phyloP scores from a whole-genome alignment of 371 early-diverging fungal species.

The Basidiobolus meristosporus region DNA sequence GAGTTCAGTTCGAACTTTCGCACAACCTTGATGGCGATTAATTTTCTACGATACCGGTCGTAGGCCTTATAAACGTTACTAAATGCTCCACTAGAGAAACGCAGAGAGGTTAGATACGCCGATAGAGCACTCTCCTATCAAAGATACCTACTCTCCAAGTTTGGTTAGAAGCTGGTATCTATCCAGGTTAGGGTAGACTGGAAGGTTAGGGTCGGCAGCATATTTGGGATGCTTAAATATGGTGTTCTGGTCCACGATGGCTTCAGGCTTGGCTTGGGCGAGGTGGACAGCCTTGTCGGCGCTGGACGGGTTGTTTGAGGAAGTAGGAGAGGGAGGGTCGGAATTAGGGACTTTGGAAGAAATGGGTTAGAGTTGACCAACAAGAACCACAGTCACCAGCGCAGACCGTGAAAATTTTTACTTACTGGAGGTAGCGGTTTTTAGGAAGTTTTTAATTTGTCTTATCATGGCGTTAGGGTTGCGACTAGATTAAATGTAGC shows the following conservation, averaged over 20 bases:
- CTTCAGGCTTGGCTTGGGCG: no score
- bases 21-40: slow-evolving; percentile 71
- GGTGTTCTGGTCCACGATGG: no score
- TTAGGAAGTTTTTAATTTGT: background rate
- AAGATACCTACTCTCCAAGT: slow-evolving; percentile 32
- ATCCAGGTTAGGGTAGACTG: slow-evolving; percentile 26
- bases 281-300: no score
- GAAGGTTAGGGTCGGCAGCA: slow-evolving; percentile 15
- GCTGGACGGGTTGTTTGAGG: no score
- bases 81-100: slow-evolving; percentile 51
- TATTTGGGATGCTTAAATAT: slow-evolving; percentile 6
- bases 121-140: background rate
- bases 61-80: slow-evolving; percentile 59
- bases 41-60: slow-evolving; percentile 21
- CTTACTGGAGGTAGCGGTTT: background rate
- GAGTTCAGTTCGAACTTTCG: slow-evolving; percentile 30
- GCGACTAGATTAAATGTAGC: no score
- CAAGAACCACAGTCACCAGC: background rate
- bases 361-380: no score
- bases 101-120: background rate
- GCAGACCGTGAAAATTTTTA: no score
- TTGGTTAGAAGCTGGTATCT: slow-evolving; percentile 24
- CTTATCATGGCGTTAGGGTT: no score
- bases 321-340: no score
- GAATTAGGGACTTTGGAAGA: no score